These are phyloP conservation scores for Graphilbum sp. DNA, from an alignment of 2,329 filamentous ascomycete genomes.

Conservation along the genomic window DNA sequence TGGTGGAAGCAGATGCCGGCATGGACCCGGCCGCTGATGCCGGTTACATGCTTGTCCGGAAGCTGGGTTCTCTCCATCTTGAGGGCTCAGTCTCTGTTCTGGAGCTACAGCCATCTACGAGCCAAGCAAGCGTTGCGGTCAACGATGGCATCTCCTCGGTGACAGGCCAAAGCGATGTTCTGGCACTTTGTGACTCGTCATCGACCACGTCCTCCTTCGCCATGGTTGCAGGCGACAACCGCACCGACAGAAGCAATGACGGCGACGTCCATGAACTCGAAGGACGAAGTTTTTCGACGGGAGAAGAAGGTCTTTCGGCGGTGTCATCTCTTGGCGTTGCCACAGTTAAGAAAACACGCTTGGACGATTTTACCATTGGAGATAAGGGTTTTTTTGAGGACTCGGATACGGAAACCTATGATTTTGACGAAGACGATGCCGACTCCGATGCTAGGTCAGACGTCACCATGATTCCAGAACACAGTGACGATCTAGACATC, in stretches of 20 bases:
- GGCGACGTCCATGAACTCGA: no score
- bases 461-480: conserved; percentile 9
- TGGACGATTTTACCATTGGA: conserved; percentile 1
- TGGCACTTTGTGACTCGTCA: background rate
- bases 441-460: conserved; percentile 5
- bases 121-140: conserved; percentile 1
- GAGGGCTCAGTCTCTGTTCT: background rate
- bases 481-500: conserved; percentile 5
- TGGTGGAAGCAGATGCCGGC: background rate
- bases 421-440: conserved; percentile 9
- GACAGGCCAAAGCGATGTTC: background rate
- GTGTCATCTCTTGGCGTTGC: no score
- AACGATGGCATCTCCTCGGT: conserved; percentile 2
- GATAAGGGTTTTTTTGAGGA: conserved; percentile 1
- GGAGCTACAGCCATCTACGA: background rate
- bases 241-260: no score
- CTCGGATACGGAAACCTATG: background rate
- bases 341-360: no score
- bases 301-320: no score
- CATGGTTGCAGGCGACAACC: background rate
- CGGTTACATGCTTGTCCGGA: conserved; percentile 1
- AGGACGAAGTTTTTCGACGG: no score
- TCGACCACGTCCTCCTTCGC: background rate
- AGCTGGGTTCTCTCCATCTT: no score
- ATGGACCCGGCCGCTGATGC: background rate